phyloP scores from a whole-genome alignment of 257 asterid genomes.

The Solanum sejunctum region DNA sequence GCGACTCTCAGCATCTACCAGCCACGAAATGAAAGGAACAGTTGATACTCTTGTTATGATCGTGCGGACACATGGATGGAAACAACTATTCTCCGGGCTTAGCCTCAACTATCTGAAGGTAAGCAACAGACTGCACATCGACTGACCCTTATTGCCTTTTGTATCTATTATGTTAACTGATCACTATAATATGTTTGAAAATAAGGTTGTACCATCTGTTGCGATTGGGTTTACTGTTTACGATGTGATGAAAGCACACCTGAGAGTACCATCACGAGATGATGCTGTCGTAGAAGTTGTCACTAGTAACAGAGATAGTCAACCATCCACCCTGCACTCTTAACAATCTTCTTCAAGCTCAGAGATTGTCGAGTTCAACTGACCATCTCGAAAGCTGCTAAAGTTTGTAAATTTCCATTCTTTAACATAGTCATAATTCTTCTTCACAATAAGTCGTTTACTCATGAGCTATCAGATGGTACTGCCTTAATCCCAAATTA shows the following conservation, averaged over 20 bases:
- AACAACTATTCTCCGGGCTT: constrained; percentile 84
- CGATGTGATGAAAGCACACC: constrained; percentile 63
- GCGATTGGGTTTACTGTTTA: constrained; percentile 91
- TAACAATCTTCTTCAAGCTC: constrained; percentile 1
- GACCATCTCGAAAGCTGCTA: neutral
- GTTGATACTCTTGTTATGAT: constrained; percentile 46
- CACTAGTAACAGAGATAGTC: constrained; percentile 14
- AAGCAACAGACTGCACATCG: neutral
- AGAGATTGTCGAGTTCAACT: neutral
- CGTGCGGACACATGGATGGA: constrained; percentile 63
- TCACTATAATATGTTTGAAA: neutral
- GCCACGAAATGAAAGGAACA: constrained; percentile 45
- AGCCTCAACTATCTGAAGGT: constrained; percentile 95
- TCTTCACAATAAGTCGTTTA: neutral
- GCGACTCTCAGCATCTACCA: constrained; percentile 34
- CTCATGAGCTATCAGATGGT: neutral
- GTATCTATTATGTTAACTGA: neutral
- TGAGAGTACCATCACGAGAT: constrained; percentile 77
- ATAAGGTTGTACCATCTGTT: constrained; percentile 90
- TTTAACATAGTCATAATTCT: neutral
- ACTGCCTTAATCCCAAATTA: neutral
- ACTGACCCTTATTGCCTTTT: neutral
- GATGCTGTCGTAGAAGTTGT: constrained; percentile 30
- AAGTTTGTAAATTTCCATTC: neutral
- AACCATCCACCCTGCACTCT: constrained; percentile 34